These are phyloP conservation scores for Xylariaceae sp. DNA, from an alignment of 2,329 filamentous ascomycete species.

Conservation along the genomic window DNA sequence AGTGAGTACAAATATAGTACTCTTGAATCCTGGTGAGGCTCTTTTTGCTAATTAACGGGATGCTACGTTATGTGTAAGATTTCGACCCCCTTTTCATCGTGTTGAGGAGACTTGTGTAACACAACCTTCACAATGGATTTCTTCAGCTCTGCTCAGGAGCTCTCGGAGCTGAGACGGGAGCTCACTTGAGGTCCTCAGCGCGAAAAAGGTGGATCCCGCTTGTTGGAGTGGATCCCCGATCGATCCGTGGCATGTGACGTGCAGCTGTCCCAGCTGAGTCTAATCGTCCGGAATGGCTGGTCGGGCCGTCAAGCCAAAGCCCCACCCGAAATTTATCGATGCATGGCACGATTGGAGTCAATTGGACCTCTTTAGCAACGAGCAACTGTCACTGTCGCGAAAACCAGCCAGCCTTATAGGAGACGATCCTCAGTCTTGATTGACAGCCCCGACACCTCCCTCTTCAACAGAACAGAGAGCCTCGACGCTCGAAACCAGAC, in stretches of 20 bases:
- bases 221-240: neutral
- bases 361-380: neutral
- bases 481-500: slow-evolving; percentile 25
- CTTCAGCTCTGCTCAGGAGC: too few relatives aligned
- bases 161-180: too few relatives aligned
- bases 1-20: too few relatives aligned
- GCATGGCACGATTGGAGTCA: neutral
- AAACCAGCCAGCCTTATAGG: neutral
- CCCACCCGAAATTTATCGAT: slow-evolving; percentile 22
- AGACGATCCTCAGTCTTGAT: slow-evolving; percentile 5
- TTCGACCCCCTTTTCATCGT: too few relatives aligned
- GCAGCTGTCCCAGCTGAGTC: slow-evolving; percentile 1
- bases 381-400: neutral
- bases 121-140: too few relatives aligned
- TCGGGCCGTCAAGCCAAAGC: slow-evolving; percentile 16
- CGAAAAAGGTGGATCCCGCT: neutral
- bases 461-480: slow-evolving; percentile 19
- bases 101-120: too few relatives aligned
- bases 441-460: neutral
- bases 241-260: neutral
- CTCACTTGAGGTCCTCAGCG: too few relatives aligned
- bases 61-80: too few relatives aligned
- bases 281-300: neutral
- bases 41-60: too few relatives aligned
- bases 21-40: too few relatives aligned